phyloP scores from a whole-genome alignment of 2,329 filamentous ascomycete species.

The Aspergillus fumigatus region DNA sequence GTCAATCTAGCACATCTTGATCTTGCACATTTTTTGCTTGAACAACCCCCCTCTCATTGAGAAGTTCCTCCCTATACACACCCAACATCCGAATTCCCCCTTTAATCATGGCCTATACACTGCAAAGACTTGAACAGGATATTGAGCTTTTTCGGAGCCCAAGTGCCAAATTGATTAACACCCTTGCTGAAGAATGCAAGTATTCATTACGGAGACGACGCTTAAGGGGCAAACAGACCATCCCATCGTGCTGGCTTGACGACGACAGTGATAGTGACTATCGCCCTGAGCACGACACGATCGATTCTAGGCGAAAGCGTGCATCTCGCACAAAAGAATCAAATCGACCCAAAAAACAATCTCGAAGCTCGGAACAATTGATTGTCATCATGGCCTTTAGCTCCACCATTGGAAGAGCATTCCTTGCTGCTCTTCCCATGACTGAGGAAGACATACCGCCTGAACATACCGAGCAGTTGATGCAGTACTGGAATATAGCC shows the following conservation, averaged over 20 bases:
- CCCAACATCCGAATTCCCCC: neutral
- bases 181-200: neutral
- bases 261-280: conserved; percentile 34
- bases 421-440: conserved; percentile 1
- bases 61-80: no score
- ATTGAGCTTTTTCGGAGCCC: conserved; percentile 4
- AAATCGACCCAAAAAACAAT: neutral
- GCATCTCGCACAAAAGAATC: neutral
- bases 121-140: neutral
- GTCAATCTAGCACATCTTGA: no score
- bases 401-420: neutral
- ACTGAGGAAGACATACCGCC: neutral
- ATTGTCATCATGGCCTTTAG: neutral
- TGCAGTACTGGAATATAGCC: neutral
- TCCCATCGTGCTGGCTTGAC: conserved; percentile 28
- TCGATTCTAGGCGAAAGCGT: neutral
- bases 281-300: conserved; percentile 12
- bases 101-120: neutral
- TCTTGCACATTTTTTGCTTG: no score
- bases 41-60: no score
- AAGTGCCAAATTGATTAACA: neutral
- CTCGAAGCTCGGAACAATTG: neutral
- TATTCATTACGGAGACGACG: conserved; percentile 14
- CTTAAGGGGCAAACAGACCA: neutral
- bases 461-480: neutral